Percentiles rank a stretch among this genome's conserved stretches.
Evolutionary conservation across 1,284 basidiomycete species (phyloP).

Genomic region (Trichosporon ovoides): DNA sequence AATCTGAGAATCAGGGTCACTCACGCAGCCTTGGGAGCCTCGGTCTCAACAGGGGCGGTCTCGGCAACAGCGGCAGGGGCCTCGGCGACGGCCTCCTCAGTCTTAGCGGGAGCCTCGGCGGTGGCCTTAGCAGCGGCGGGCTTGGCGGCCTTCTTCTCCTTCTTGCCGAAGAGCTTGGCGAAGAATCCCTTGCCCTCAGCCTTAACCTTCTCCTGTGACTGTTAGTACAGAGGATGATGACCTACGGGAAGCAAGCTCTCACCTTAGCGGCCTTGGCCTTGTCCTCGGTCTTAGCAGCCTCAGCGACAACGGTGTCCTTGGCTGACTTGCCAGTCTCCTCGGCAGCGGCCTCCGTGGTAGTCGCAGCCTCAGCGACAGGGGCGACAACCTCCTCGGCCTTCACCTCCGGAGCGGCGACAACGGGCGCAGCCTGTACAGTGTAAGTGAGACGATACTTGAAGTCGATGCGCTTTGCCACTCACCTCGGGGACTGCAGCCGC

Average conservation of each 20-base stretch:
- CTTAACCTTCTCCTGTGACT: constrained; percentile 17
- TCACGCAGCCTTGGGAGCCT: constrained; percentile 35
- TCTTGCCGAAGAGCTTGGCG: constrained; percentile 22
- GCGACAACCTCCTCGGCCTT: constrained; percentile 33
- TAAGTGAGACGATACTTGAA: not conserved
- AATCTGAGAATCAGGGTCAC: constrained; percentile 9
- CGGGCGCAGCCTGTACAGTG: not conserved
- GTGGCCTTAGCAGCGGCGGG: constrained; percentile 4
- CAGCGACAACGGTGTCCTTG: constrained; percentile 22
- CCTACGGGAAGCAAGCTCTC: not conserved
- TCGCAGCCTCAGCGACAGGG: constrained; percentile 22
- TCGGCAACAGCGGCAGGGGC: constrained; percentile 11
- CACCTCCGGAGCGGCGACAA: constrained; percentile 20
- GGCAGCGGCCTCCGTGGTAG: constrained; percentile 3
- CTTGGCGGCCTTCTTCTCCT: constrained; percentile 18
- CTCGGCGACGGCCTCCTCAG: constrained; percentile 13
- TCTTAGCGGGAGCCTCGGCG: not conserved
- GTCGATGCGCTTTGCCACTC: not conserved
- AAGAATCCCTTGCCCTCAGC: constrained; percentile 23
- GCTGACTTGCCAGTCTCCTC: constrained; percentile 10
- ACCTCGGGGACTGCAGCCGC: constrained; percentile 9
- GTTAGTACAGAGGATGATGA: constrained; percentile 14
- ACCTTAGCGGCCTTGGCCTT: constrained; percentile 32
- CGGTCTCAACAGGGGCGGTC: constrained; percentile 15
- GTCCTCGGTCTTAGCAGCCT: constrained; percentile 20